Evolutionary conservation across 202 grass and related monocot species (phyloP).

Genomic region (Brachypodium distachyon): DNA sequence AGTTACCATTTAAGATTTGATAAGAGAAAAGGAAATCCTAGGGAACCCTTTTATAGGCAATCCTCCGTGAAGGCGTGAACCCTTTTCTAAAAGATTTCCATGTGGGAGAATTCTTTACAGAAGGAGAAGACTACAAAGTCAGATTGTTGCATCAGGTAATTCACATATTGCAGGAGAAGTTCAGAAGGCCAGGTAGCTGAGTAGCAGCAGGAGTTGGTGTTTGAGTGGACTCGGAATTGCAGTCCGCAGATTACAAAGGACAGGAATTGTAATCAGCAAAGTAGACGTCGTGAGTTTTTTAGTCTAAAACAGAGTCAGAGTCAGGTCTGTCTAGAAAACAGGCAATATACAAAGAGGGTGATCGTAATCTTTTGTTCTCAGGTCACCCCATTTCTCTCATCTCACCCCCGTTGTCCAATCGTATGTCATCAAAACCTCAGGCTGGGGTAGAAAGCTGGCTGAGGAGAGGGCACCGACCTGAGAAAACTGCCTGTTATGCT

Average conservation of each 20-base stretch:
- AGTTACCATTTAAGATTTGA: background rate
- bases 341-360: background rate
- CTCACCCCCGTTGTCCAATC: background rate
- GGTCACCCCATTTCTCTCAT: background rate
- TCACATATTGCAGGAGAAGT: background rate
- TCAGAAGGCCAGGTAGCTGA: background rate
- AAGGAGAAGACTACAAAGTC: background rate
- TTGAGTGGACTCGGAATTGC: background rate
- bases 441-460: background rate
- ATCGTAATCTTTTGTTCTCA: background rate
- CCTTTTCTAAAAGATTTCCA: too few relatives aligned
- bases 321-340: background rate
- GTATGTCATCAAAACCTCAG: background rate
- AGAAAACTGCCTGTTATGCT: background rate
- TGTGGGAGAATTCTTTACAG: too few relatives aligned
- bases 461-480: background rate
- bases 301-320: background rate
- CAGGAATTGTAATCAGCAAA: background rate
- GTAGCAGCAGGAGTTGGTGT: background rate
- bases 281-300: background rate
- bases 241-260: background rate
- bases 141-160: background rate
- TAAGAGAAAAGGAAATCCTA: background rate
- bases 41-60: background rate
- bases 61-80: too few relatives aligned